Base-by-base conservation (phyloP, 2,329 filamentous ascomycete genomes). In the Dryadomyces quercivorus region DNA sequence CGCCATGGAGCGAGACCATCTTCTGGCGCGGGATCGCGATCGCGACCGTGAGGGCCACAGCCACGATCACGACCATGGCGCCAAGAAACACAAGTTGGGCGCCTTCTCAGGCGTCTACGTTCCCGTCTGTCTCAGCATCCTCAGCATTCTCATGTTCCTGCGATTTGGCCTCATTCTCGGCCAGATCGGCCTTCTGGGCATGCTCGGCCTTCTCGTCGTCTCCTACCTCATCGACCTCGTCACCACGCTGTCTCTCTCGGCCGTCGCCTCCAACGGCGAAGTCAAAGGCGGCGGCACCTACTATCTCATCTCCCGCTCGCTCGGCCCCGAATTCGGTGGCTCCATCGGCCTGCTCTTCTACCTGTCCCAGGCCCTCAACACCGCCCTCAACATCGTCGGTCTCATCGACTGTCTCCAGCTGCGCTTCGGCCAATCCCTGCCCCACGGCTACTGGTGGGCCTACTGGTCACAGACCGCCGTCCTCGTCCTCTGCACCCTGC, bases 91-190 rank as follows among this genome's bases (percentile, higher is more conserved):
- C 61, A 93, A 93, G 70, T 75, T 94, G 55, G 86, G 86, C 42
- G 84, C 82, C 9, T 81, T 89, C 60, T 87, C 83, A 4, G 86
- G 86, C 8, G 86, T 94, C 50, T 95, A 90, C 66, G 86, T 95
- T 16, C 89, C 89, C 1, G 89, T 89, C n/a, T 91, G 85, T 58
- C 74, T 94, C 60, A 95, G 93, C 67, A 89, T 95, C 45, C 72
- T 94, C 60, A 92, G 87, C 62, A 94, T 95, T 68, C 77, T 95
- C 58, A 94, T 95, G 88, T 95, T 95, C 70, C 74, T 95, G 62
- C 81, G 89, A 21, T 95, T 95, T 66, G 88, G 89, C 21, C 83
- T 89, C 62, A 87, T 95, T 55, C 74, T 94, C 21, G 89, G 88
- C 9, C 85, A 92, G 64, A 78, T 85, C 58, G 89, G 89, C 21